Conservation (phyloP, 176 grass and related monocot species). For the Carex scoparia region DNA sequence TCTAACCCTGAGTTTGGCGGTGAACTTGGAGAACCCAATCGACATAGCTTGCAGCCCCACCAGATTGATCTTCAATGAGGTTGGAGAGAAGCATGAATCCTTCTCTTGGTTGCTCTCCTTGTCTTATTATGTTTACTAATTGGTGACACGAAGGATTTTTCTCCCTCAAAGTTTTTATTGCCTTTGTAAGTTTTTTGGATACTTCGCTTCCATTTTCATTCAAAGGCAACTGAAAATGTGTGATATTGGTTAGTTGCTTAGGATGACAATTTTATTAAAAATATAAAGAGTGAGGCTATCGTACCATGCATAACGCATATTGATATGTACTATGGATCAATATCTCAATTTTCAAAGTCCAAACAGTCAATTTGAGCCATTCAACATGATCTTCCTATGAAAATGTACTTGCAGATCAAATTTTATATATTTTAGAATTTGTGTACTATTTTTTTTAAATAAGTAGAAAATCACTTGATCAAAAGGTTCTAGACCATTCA, state of each 20-base stretch:
- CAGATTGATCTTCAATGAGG: conserved; percentile 80
- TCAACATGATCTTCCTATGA: too few relatives aligned
- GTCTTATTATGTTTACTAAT: conserved; percentile 63
- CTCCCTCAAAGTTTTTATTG: conserved; percentile 47
- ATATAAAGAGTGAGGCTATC: too few relatives aligned
- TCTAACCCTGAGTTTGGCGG: conserved; percentile 77
- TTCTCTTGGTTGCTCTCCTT: conserved; percentile 94
- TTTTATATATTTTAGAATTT: too few relatives aligned
- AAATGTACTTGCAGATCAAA: too few relatives aligned
- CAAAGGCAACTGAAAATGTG: conserved; percentile 46
- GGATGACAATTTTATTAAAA: not conserved
- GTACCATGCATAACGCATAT: too few relatives aligned
- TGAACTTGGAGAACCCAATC: conserved; percentile 92
- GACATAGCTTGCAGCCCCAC: conserved; percentile 57
- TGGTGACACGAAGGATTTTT: conserved; percentile 62
- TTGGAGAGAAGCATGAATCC: conserved; percentile 75
- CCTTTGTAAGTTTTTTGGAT: conserved; percentile 54
- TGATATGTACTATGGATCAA: too few relatives aligned
- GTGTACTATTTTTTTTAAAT: too few relatives aligned
- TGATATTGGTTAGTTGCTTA: not conserved
- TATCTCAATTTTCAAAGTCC: too few relatives aligned
- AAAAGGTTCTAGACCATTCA: too few relatives aligned
- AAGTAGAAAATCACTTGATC: too few relatives aligned
- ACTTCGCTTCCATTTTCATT: conserved; percentile 41
- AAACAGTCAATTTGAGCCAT: too few relatives aligned